These are phyloP conservation scores for Phialocephala subalpina DNA, from an alignment of 2,329 filamentous ascomycete genomes.

Conservation along the genomic window DNA sequence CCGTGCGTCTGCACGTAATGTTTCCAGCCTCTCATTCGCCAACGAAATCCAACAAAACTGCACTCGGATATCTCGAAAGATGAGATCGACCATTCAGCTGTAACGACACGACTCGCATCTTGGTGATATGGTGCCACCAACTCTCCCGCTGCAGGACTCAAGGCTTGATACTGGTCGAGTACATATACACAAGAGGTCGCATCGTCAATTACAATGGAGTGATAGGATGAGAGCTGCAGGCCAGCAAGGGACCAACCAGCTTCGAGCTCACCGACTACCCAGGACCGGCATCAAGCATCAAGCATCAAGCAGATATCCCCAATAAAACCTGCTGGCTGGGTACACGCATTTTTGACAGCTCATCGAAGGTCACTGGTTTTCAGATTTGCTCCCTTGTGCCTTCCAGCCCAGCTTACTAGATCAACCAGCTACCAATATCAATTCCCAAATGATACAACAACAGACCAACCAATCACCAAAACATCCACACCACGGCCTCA, in stretches of 20 bases:
- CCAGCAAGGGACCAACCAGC: neutral
- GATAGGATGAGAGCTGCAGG: neutral
- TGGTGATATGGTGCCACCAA: neutral
- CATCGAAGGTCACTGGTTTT: neutral
- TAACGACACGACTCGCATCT: conserved; percentile 19
- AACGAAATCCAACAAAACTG: neutral
- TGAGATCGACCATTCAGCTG: conserved; percentile 23
- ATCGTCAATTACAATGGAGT: neutral
- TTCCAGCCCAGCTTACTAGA: neutral
- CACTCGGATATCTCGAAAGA: conserved; percentile 17
- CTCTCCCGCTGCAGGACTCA: conserved; percentile 1
- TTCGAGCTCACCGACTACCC: neutral
- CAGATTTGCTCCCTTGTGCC: neutral
- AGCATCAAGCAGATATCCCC: neutral
- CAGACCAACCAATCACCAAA: too few species aligned
- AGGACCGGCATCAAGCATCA: neutral
- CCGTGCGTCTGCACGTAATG: conserved; percentile 22
- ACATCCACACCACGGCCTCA: neutral
- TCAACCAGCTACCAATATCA: too few species aligned
- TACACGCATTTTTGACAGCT: conserved; percentile 3
- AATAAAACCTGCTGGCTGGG: conserved; percentile 1
- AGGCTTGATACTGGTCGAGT: conserved; percentile 6
- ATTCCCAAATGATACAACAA: too few species aligned
- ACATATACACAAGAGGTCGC: conserved; percentile 1
- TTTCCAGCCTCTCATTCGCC: conserved; percentile 16